phyloP scores from a whole-genome alignment of 2,329 filamentous ascomycete genomes.

The Phaeosphaeria sp. region DNA sequence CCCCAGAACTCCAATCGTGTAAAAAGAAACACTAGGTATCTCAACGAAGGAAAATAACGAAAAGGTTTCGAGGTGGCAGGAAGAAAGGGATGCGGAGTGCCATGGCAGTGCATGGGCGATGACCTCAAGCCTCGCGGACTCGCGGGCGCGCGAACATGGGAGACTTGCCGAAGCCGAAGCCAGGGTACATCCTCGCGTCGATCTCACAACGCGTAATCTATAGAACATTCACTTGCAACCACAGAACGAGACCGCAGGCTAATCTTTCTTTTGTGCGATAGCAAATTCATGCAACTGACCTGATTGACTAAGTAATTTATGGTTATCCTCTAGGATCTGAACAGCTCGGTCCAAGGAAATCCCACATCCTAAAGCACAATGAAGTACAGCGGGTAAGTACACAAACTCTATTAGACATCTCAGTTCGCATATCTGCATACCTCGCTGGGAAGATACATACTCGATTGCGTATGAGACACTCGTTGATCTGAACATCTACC shows the following conservation, averaged over 20 bases:
- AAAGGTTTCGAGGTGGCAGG: neutral
- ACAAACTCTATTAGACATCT: neutral
- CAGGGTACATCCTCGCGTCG: conserved; percentile 4
- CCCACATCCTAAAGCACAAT: conserved; percentile 8
- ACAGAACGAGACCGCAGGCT: neutral
- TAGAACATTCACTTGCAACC: neutral
- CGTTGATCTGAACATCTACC: neutral
- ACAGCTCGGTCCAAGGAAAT: neutral
- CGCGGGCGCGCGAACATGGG: neutral
- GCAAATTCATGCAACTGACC: neutral
- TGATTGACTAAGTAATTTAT: too few species aligned
- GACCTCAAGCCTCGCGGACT: conserved; percentile 12
- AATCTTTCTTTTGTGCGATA: neutral
- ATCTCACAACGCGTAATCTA: neutral
- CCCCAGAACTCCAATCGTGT: neutral
- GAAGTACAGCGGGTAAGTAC: conserved; percentile 29
- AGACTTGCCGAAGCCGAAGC: neutral
- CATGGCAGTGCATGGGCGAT: conserved; percentile 8
- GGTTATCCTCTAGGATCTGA: neutral
- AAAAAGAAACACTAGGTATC: neutral
- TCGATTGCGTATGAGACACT: neutral
- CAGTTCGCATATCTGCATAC: neutral
- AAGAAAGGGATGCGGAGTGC: conserved; percentile 14
- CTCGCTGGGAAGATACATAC: neutral
- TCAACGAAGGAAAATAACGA: neutral